These are phyloP conservation scores for Penicillium rolfsii DNA, from an alignment of 2,329 filamentous ascomycete genomes.

Conservation along the genomic window DNA sequence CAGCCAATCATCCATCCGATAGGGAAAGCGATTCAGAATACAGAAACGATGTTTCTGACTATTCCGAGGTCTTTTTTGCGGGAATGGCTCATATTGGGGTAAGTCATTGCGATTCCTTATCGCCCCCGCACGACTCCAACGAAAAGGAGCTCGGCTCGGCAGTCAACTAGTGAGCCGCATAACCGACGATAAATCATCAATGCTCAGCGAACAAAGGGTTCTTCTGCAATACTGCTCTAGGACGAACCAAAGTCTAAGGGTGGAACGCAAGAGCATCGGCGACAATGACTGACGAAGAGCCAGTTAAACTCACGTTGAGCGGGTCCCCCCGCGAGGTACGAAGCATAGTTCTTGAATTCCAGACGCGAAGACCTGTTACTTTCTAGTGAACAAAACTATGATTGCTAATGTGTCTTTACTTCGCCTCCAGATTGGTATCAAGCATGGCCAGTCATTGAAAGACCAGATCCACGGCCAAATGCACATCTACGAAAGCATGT, in stretches of 20 bases:
- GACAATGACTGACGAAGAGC: constrained; percentile 51
- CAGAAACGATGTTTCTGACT: not conserved
- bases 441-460: constrained; percentile 50
- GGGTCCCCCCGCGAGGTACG: constrained; percentile 35
- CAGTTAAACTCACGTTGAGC: constrained; percentile 29
- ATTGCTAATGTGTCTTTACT: not conserved
- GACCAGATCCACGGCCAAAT: constrained; percentile 50
- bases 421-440: constrained; percentile 50
- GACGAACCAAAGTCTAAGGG: not conserved
- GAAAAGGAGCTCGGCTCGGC: constrained; percentile 14
- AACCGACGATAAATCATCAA: not conserved
- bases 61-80: constrained; percentile 4
- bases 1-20: not conserved
- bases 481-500: constrained; percentile 53
- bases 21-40: not conserved
- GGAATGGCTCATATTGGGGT: constrained; percentile 15
- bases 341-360: not conserved
- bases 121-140: constrained; percentile 28
- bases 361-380: not conserved
- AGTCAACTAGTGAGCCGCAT: constrained; percentile 1
- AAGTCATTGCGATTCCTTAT: constrained; percentile 21
- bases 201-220: too few species aligned
- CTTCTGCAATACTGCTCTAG: not conserved
- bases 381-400: not conserved
- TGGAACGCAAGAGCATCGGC: not conserved